These are phyloP conservation scores for Aspergillus coremiiformis DNA, from an alignment of 495 filamentous ascomycete genomes.

Conservation along the genomic window DNA sequence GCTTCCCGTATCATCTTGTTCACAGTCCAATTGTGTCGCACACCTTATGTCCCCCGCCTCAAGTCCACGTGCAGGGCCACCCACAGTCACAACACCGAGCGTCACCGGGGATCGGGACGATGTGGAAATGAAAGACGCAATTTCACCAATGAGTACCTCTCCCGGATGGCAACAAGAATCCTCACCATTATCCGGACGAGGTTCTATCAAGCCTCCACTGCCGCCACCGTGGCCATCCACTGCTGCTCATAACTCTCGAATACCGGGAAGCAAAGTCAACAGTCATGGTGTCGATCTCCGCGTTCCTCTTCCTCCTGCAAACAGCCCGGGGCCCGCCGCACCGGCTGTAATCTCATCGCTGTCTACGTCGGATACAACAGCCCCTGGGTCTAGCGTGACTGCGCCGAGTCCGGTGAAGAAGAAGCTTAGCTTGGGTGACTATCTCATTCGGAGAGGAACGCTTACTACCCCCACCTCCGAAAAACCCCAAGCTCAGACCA, in stretches of 20 bases:
- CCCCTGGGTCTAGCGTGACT: conserved; percentile 29
- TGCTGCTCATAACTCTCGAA: conserved; percentile 30
- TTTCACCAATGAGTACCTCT: conserved; percentile 6
- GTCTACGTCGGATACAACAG: conserved; percentile 23
- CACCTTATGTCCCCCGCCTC: conserved; percentile 1
- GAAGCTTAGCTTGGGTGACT: conserved; percentile 62
- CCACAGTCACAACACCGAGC: conserved; percentile 15
- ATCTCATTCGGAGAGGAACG: conserved; percentile 45
- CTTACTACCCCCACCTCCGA: conserved; percentile 37
- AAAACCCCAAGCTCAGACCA: conserved; percentile 28
- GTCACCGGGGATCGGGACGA: conserved; percentile 20
- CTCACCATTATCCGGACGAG: conserved; percentile 14
- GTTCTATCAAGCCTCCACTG: conserved; percentile 22
- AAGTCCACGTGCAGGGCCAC: conserved; percentile 2
- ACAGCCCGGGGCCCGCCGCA: conserved; percentile 28
- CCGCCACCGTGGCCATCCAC: conserved; percentile 35
- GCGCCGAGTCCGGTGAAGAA: conserved; percentile 56
- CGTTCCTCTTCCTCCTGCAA: conserved; percentile 33
- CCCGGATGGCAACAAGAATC: conserved; percentile 10
- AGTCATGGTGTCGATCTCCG: conserved; percentile 27
- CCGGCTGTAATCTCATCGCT: conserved; percentile 29
- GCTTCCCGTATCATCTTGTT: conserved; percentile 8
- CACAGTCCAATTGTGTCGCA: neutral
- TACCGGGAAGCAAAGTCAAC: conserved; percentile 20
- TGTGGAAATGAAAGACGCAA: conserved; percentile 29